These are phyloP conservation scores for Ustilago trichophora DNA, from an alignment of 1,284 basidiomycete species.

Conservation along the genomic window DNA sequence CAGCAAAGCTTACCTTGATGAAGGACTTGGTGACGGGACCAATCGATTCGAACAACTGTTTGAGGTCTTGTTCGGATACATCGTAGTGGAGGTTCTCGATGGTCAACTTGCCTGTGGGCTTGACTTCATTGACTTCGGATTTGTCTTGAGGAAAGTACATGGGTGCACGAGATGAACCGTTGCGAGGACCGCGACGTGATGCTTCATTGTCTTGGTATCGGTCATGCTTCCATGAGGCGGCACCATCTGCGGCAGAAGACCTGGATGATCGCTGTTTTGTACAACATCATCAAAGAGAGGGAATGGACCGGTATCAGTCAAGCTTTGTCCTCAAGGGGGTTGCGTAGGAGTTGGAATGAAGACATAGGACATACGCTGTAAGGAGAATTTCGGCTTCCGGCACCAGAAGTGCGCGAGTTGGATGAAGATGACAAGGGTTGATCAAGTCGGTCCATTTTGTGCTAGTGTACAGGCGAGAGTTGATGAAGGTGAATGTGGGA, in stretches of 20 bases:
- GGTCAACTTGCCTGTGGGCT: conserved; percentile 70
- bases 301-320: too few species aligned
- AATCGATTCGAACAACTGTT: conserved; percentile 82
- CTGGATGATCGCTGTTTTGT: conserved; percentile 16
- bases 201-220: conserved; percentile 9
- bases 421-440: conserved; percentile 20
- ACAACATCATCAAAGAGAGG: too few species aligned
- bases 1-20: conserved; percentile 72
- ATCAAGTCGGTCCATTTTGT: conserved; percentile 31
- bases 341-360: background rate
- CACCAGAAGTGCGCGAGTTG: conserved; percentile 14
- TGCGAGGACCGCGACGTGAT: conserved; percentile 11
- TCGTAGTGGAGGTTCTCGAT: conserved; percentile 94
- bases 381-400: conserved; percentile 30
- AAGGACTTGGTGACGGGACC: conserved; percentile 88
- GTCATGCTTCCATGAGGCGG: conserved; percentile 40
- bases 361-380: conserved; percentile 38
- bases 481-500: too few species aligned
- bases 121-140: conserved; percentile 33
- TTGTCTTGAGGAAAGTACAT: conserved; percentile 37
- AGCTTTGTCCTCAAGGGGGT: background rate
- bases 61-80: conserved; percentile 79
- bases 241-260: conserved; percentile 10
- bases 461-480: too few species aligned
- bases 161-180: conserved; percentile 14